Evolutionary conservation across 306 rosid genomes (phyloP).

Genomic region (Cicer arietinum): DNA sequence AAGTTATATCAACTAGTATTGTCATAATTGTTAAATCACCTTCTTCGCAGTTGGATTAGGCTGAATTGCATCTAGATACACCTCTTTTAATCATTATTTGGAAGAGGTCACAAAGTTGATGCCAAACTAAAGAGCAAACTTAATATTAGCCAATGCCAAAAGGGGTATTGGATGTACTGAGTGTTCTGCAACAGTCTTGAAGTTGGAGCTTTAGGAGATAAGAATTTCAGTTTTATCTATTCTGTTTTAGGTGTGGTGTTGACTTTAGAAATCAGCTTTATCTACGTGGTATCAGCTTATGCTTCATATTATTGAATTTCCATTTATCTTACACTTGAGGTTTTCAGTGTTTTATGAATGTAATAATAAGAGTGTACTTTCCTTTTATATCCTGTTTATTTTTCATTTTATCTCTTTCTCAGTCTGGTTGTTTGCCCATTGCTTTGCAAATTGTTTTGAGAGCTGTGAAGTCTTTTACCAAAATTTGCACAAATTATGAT

Average conservation of each 20-base stretch:
- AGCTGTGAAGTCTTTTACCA: neutral
- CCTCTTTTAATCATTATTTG: conserved; percentile 81
- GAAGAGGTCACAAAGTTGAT: conserved; percentile 75
- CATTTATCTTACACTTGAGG: neutral
- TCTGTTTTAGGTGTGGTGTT: conserved; percentile 14
- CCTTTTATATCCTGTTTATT: conserved; percentile 3
- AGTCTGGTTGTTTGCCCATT: neutral
- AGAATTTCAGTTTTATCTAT: conserved; percentile 16
- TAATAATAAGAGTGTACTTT: conserved; percentile 3
- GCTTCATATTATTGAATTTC: conserved; percentile 28
- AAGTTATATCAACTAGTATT: conserved; percentile 22
- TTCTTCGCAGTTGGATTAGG: conserved; percentile 31
- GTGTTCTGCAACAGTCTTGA: conserved; percentile 61
- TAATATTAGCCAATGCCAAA: conserved; percentile 55
- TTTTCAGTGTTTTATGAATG: conserved; percentile 20
- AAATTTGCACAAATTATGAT: neutral
- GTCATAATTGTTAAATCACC: conserved; percentile 15
- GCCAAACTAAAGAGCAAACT: conserved; percentile 70
- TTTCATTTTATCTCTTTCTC: conserved; percentile 3
- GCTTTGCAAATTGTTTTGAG: conserved; percentile 14
- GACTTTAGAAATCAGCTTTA: conserved; percentile 30
- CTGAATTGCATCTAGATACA: conserved; percentile 79
- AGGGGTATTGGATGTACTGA: conserved; percentile 59
- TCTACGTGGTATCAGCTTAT: neutral
- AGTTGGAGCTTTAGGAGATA: conserved; percentile 8